A percentile compares a stretch with the other conserved stretches of the same genome.
Conservation (phyloP, 1,139 yeast species). For the Taphrina communis region DNA sequence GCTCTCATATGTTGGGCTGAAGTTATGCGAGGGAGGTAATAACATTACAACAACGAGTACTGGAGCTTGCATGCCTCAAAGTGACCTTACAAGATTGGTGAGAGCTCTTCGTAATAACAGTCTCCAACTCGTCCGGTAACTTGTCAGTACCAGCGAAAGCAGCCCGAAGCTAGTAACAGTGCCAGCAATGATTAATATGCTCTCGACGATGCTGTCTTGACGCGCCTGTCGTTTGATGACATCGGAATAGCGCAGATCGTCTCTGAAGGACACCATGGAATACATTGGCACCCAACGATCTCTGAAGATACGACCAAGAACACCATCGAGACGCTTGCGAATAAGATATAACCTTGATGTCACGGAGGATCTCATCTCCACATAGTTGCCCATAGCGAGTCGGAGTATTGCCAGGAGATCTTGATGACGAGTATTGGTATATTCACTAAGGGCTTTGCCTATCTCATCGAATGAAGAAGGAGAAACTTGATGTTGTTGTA, state of each 20-base stretch:
- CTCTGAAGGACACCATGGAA: constrained; percentile 89
- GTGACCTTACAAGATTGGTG: not conserved
- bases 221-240: constrained; percentile 66
- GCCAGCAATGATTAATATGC: not conserved
- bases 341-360: constrained; percentile 66
- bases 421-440: constrained; percentile 63
- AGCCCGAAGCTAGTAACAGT: constrained; percentile 10
- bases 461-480: constrained; percentile 57
- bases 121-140: not conserved
- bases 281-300: constrained; percentile 72
- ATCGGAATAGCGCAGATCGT: constrained; percentile 75
- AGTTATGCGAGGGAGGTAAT: no score
- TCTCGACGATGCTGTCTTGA: constrained; percentile 50
- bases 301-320: constrained; percentile 55
- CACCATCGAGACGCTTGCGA: constrained; percentile 70
- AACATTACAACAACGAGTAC: not conserved
- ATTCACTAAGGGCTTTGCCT: constrained; percentile 61
- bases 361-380: constrained; percentile 87
- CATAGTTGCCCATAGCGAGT: constrained; percentile 78
- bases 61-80: not conserved
- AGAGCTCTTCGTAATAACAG: not conserved
- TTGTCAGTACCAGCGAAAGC: not conserved
- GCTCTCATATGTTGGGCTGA: no score
- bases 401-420: constrained; percentile 78
- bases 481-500: constrained; percentile 57